phyloP scores from a whole-genome alignment of 192 early-diverging fungal genomes.

The Diversispora eburnea region DNA sequence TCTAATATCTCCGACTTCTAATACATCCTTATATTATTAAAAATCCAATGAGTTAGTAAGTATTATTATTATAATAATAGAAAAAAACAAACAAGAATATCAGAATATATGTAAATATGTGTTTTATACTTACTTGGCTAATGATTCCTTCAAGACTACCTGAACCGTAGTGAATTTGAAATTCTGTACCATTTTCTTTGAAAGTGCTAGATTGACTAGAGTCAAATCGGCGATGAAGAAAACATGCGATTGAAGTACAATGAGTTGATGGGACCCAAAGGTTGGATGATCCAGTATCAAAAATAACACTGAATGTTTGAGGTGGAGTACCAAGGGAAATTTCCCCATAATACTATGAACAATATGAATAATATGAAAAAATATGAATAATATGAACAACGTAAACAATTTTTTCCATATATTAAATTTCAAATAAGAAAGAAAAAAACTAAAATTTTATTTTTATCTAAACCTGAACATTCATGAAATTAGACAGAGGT shows the following conservation, averaged over 20 bases:
- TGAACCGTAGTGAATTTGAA: conserved; percentile 92
- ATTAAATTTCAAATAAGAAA: not conserved
- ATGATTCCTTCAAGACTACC: conserved; percentile 95
- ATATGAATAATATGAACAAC: not conserved
- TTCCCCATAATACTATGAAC: conserved; percentile 87
- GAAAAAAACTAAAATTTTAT: not conserved
- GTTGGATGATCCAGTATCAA: conserved; percentile 94
- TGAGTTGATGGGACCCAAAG: conserved; percentile 95
- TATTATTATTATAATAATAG: not conserved
- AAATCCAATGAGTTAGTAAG: not conserved
- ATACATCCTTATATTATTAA: conserved; percentile 52
- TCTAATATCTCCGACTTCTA: conserved; percentile 69
- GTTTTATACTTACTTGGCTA: conserved; percentile 63
- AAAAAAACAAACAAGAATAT: not conserved
- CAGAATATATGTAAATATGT: not conserved
- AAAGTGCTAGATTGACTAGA: conserved; percentile 74
- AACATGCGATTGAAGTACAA: conserved; percentile 95
- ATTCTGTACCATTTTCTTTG: conserved; percentile 87
- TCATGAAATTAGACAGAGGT: conserved; percentile 89
- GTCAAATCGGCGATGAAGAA: conserved; percentile 88
- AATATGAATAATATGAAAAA: not conserved
- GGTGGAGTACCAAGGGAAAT: conserved; percentile 81
- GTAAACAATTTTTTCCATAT: not conserved
- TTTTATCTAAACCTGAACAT: conserved; percentile 64
- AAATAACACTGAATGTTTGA: conserved; percentile 88